Evolutionary conservation across 2,329 filamentous ascomycete genomes (phyloP).

Genomic region (Colletotrichum sp.): DNA sequence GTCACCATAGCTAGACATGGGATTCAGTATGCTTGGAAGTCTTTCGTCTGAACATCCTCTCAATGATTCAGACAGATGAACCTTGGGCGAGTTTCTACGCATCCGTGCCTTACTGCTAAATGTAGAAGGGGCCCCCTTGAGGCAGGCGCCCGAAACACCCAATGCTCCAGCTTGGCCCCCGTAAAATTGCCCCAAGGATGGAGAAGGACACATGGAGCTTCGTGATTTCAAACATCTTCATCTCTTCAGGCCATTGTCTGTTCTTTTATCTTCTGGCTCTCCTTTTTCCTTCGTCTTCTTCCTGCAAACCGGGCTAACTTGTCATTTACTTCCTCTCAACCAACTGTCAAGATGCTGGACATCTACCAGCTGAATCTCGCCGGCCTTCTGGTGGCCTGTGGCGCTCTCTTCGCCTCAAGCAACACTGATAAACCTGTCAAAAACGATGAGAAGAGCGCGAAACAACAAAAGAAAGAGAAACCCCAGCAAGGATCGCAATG

Average conservation of each 20-base stretch:
- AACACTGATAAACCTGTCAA: background rate
- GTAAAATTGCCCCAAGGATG: background rate
- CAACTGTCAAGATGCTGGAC: constrained; percentile 26
- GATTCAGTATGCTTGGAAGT: background rate
- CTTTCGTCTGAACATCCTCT: background rate
- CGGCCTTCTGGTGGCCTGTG: constrained; percentile 35
- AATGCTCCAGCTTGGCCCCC: constrained; percentile 16
- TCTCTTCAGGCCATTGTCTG: background rate
- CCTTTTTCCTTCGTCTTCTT: background rate
- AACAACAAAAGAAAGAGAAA: background rate
- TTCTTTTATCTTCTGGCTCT: background rate
- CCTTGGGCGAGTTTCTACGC: background rate
- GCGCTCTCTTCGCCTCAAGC: constrained; percentile 24
- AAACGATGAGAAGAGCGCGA: background rate
- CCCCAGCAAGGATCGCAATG: constrained; percentile 24
- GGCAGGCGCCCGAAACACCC: constrained; percentile 13
- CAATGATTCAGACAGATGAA: background rate
- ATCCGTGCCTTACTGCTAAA: background rate
- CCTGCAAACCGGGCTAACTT: background rate
- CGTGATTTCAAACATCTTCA: background rate
- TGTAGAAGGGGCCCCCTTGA: background rate
- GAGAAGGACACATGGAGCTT: constrained; percentile 16
- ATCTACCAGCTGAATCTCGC: constrained; percentile 39
- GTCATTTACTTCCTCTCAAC: background rate
- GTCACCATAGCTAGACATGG: background rate